Evolutionary conservation across 2,329 filamentous ascomycete genomes (phyloP).

Genomic region (Aspergillus fructus): DNA sequence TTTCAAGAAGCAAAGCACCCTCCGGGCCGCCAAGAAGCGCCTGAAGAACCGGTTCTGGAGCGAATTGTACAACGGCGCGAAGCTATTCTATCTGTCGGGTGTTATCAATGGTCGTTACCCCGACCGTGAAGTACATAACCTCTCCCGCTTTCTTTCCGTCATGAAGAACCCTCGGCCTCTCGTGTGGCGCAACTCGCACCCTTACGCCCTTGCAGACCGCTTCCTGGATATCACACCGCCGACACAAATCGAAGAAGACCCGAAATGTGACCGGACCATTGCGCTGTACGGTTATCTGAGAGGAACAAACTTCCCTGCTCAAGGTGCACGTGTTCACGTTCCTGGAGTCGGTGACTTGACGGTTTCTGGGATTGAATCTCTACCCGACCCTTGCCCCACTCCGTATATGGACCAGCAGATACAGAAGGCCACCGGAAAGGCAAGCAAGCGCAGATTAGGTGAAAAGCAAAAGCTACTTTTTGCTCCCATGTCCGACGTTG

Average conservation of each 20-base stretch:
- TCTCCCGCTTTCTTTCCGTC: conserved; percentile 91
- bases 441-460: conserved; percentile 74
- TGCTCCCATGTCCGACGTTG: conserved; percentile 97
- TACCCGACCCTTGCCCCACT: conserved; percentile 94
- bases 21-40: conserved; percentile 93
- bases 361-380: conserved; percentile 76
- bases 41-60: conserved; percentile 96
- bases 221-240: conserved; percentile 95
- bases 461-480: conserved; percentile 97
- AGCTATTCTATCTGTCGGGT: conserved; percentile 93
- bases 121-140: conserved; percentile 91
- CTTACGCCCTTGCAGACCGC: conserved; percentile 88
- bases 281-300: conserved; percentile 91
- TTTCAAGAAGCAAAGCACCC: conserved; percentile 87
- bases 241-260: conserved; percentile 81
- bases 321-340: conserved; percentile 84
- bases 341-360: conserved; percentile 88
- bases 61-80: conserved; percentile 93
- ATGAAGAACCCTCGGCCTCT: conserved; percentile 99
- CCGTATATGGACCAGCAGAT: conserved; percentile 85
- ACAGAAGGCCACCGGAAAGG: conserved; percentile 81
- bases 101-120: conserved; percentile 97
- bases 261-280: conserved; percentile 86
- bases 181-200: conserved; percentile 94
- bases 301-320: conserved; percentile 87